Base-by-base conservation (phyloP, 139 green algal species). In the Deuterostichococcus epilithicus region DNA sequence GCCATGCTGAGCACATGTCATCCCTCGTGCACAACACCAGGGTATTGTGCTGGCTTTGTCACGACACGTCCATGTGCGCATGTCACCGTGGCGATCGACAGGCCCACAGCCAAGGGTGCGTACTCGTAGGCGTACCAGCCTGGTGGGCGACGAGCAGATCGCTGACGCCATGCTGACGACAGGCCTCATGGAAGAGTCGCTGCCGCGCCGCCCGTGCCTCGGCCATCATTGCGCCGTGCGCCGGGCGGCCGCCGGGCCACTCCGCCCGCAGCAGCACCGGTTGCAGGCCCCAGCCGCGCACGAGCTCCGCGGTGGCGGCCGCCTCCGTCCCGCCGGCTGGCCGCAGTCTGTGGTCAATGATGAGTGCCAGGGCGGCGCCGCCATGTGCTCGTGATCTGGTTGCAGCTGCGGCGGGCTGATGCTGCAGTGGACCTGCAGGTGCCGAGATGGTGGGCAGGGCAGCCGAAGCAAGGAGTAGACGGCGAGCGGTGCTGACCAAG, bases 141-240 rank as follows among this genome's bases (percentile, higher is more conserved):
- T 90, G 86, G 74, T 90, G 86, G 0, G 68, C 86, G 34, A 76
- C 80, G 35, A 90, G 72, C 67, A 90, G 75, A 30, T 73, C n/a
- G 32, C 39, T 22, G 1, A 82, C 25, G 25, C 78, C 63, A n/a
- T 30, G 34, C 33, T 52, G 32, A 0, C 70, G 52, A 47, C 76
- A 84, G 2, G 68, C 85, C 6, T 39, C 26, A 25, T 79, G 44
- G 60, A 90, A 69, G 20, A 81, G 23, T 2, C 4, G 10, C 36
- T 90, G 88, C 1, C 86, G 78, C 15, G 76, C 82, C 4, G 76
- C 68, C 3, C 85, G 78, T 2, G 85, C 85, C 2, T 76, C 74
- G 23, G 36, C 67, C 77, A 86, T 81, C 30, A 78, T 70, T 20
- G 74, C 37, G 3, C 72, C 73, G 10, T 2, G 35, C 18, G 25